phyloP scores from a whole-genome alignment of 2,329 filamentous ascomycete genomes.

The Xylaria hypoxylon region DNA sequence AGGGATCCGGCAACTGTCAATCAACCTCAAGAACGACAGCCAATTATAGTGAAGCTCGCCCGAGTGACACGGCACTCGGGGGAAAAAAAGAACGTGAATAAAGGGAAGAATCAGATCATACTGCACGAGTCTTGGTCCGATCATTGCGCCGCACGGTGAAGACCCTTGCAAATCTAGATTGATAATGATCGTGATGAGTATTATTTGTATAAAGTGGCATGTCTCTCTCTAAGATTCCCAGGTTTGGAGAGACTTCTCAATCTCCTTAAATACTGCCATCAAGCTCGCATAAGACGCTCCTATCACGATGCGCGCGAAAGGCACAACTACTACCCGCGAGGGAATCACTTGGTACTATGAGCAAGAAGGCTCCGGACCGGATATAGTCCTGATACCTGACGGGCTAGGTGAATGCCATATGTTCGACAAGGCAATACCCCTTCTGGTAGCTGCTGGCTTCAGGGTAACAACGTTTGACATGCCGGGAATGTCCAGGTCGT shows the following conservation, averaged over 20 bases:
- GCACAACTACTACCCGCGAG: conserved; percentile 32
- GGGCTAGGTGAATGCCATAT: conserved; percentile 39
- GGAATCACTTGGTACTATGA: conserved; percentile 41
- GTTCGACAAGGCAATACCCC: conserved; percentile 35
- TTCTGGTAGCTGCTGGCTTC: conserved; percentile 33
- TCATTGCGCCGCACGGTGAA: conserved; percentile 21
- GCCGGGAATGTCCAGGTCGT: conserved; percentile 38
- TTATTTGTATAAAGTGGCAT: conserved; percentile 19
- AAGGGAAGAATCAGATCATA: background rate
- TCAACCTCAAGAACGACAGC: background rate
- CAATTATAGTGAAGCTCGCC: too few relatives aligned
- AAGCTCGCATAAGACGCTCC: background rate
- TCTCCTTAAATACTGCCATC: background rate
- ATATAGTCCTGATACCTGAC: conserved; percentile 38
- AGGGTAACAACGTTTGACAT: conserved; percentile 39
- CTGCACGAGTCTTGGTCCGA: background rate
- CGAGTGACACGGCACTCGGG: background rate
- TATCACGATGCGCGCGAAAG: conserved; percentile 35
- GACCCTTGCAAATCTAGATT: background rate
- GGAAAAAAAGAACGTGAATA: background rate
- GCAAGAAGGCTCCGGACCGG: conserved; percentile 38
- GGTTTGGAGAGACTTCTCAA: background rate
- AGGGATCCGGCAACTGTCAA: conserved; percentile 5
- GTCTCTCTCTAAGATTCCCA: background rate
- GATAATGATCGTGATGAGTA: background rate